Percentiles rank a stretch among this genome's conserved stretches.
Conservation (phyloP, 345 rosid species). For the Pseudoturritis turrita region DNA sequence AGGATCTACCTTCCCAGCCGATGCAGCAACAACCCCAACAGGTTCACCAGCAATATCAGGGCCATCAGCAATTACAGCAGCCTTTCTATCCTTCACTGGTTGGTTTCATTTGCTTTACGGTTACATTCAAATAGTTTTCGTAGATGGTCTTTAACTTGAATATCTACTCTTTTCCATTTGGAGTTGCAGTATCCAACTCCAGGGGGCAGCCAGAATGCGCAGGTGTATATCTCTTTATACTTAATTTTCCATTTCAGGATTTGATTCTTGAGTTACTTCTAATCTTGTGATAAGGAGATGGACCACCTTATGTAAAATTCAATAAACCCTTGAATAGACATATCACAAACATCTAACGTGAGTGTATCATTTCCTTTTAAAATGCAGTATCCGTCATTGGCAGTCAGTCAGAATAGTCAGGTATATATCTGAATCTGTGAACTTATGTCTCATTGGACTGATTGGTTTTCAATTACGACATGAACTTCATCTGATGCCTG, state of each 20-base stretch:
- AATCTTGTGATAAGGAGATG: not conserved
- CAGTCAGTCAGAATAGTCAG: constrained; percentile 46
- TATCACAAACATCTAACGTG: not conserved
- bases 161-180: constrained; percentile 16
- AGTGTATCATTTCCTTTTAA: not conserved
- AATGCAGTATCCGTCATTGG: constrained; percentile 15
- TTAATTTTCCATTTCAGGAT: not conserved
- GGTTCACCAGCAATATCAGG: constrained; percentile 57
- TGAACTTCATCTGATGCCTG: not conserved
- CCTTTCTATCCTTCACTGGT: constrained; percentile 53
- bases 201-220: constrained; percentile 50
- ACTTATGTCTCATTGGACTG: not conserved
- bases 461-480: not conserved
- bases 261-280: not conserved
- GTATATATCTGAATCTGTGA: too few species aligned
- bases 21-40: constrained; percentile 56
- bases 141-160: constrained; percentile 25
- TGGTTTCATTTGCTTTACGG: constrained; percentile 28
- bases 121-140: constrained; percentile 1
- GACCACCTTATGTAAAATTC: not conserved
- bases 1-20: constrained; percentile 45
- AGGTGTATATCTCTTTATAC: constrained; percentile 40
- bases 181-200: constrained; percentile 53
- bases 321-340: not conserved
- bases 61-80: constrained; percentile 52